Evolutionary conservation across 352 stramenopile species (phyloP).

Genomic region (Phytophthora constricta): DNA sequence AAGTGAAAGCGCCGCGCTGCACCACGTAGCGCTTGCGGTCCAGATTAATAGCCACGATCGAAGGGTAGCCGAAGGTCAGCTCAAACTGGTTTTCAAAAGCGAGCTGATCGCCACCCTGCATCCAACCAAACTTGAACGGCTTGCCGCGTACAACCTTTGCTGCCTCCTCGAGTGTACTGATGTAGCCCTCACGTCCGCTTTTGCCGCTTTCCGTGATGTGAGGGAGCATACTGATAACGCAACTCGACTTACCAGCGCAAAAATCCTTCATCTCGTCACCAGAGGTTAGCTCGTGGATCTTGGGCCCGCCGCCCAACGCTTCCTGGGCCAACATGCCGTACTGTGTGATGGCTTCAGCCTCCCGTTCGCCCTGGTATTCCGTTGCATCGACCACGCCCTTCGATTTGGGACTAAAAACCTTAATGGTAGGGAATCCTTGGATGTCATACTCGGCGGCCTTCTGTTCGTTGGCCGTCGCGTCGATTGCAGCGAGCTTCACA

Average conservation of each 20-base stretch:
- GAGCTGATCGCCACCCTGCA: conserved; percentile 88
- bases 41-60: conserved; percentile 89
- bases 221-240: conserved; percentile 89
- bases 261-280: conserved; percentile 72
- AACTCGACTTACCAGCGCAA: conserved; percentile 90
- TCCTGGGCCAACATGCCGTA: conserved; percentile 83
- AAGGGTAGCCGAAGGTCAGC: conserved; percentile 92
- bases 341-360: conserved; percentile 80
- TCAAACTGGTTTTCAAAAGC: conserved; percentile 87
- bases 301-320: conserved; percentile 68
- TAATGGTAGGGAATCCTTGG: conserved; percentile 95
- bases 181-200: conserved; percentile 79
- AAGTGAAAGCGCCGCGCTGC: conserved; percentile 76
- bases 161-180: conserved; percentile 80
- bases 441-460: conserved; percentile 91
- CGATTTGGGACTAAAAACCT: conserved; percentile 90
- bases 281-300: conserved; percentile 84
- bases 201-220: conserved; percentile 92
- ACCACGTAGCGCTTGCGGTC: conserved; percentile 87
- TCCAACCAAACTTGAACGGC: conserved; percentile 93
- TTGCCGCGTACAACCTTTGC: conserved; percentile 90
- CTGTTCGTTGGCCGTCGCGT: conserved; percentile 92
- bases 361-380: conserved; percentile 91
- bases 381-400: conserved; percentile 59
- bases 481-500: conserved; percentile 93